Conservation (phyloP, 2,329 filamentous ascomycete genomes). For the Xylariales sp. region DNA sequence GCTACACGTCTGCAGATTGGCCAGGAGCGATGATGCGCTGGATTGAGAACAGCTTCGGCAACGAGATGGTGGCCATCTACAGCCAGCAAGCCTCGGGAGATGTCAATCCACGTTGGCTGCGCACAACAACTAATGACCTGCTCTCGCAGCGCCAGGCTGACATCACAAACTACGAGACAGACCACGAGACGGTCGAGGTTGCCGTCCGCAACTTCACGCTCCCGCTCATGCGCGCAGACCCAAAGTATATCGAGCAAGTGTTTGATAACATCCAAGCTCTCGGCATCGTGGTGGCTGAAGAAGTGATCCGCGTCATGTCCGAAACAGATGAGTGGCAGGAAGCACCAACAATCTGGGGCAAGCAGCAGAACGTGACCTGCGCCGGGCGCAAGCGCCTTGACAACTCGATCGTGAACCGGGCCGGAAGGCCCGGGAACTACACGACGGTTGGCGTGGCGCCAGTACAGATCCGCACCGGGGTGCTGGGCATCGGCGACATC, state of each 20-base stretch:
- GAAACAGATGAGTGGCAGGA: neutral
- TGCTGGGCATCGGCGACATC: neutral
- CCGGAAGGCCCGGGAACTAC: neutral
- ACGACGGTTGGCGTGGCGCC: neutral
- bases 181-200: neutral
- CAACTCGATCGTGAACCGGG: neutral
- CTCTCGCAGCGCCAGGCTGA: neutral
- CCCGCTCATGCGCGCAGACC: neutral
- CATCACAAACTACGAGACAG: neutral
- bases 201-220: neutral
- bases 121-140: neutral
- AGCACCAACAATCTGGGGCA: neutral
- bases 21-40: neutral
- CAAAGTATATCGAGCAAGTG: neutral
- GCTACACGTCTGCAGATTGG: constrained; percentile 1
- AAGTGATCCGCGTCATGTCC: constrained; percentile 1
- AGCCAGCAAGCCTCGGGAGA: neutral
- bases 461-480: neutral
- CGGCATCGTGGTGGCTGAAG: neutral
- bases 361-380: neutral
- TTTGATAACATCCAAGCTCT: neutral
- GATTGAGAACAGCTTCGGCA: neutral
- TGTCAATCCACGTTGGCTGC: neutral
- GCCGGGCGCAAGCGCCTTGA: neutral
- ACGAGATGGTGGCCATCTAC: neutral